A percentile compares a stretch with the other conserved stretches of the same genome.
phyloP scores from a whole-genome alignment of 2,329 filamentous ascomycete genomes.

The Calonectria crousiana region DNA sequence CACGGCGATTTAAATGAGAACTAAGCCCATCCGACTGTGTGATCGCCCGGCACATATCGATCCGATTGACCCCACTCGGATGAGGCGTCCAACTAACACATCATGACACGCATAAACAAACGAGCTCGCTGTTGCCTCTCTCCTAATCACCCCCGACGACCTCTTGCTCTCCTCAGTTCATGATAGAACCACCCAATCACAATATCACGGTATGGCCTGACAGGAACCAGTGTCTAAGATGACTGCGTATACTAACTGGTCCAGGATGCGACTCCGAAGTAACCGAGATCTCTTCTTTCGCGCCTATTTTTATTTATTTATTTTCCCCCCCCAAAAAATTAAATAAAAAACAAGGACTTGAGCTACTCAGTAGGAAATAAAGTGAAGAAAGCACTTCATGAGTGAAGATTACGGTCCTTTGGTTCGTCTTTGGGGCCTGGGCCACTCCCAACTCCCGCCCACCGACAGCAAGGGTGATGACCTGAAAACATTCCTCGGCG shows the following conservation, averaged over 20 bases:
- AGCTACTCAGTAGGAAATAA: background rate
- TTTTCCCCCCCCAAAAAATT: too few relatives aligned
- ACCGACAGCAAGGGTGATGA: slow-evolving; percentile 53
- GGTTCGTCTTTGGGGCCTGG: slow-evolving; percentile 67
- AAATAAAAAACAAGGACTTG: background rate
- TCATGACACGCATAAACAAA: background rate
- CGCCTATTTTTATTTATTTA: background rate
- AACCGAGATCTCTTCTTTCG: background rate
- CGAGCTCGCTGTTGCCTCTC: background rate
- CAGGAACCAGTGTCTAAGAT: background rate
- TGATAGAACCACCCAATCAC: too few relatives aligned
- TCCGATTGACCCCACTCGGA: slow-evolving; percentile 15
- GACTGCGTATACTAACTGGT: background rate
- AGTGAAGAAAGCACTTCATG: slow-evolving; percentile 23
- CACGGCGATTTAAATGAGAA: background rate
- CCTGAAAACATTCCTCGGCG: slow-evolving; percentile 63
- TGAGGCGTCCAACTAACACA: background rate
- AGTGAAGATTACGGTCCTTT: slow-evolving; percentile 56
- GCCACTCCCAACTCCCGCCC: slow-evolving; percentile 60
- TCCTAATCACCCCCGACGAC: background rate
- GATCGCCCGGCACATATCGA: slow-evolving; percentile 8
- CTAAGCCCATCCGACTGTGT: background rate
- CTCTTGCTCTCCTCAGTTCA: background rate
- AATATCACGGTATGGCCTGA: background rate
- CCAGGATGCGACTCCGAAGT: background rate